Conservation (phyloP, 129 eudicot genomes). For the Oenanthe sinensis region DNA sequence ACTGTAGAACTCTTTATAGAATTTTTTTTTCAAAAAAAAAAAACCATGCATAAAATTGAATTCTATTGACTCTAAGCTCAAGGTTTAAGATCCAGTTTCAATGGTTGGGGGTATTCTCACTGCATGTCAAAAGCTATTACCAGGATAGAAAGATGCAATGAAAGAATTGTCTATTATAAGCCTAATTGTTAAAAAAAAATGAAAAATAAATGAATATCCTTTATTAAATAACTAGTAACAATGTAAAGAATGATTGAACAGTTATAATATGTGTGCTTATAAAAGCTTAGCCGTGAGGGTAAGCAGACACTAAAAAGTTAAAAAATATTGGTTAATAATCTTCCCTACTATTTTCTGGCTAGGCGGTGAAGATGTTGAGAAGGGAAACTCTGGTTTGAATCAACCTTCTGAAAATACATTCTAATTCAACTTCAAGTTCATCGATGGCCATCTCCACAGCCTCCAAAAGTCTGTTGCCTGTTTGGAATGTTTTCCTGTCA, state of each 20-base stretch:
- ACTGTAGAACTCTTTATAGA: too few species aligned
- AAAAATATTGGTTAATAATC: background rate
- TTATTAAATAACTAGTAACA: background rate
- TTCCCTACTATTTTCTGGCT: background rate
- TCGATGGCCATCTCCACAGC: conserved; percentile 60
- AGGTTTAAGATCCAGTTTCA: too few species aligned
- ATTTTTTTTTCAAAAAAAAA: too few species aligned
- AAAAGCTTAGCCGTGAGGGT: background rate
- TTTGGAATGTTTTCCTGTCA: conserved; percentile 27
- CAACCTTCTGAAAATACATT: conserved; percentile 63
- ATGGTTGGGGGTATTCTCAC: too few species aligned
- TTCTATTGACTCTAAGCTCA: too few species aligned
- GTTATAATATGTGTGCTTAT: background rate
- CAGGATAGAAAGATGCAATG: background rate
- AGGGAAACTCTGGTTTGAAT: conserved; percentile 80
- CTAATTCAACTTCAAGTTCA: conserved; percentile 67
- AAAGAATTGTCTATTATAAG: background rate
- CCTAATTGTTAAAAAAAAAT: background rate
- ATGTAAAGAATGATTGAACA: background rate
- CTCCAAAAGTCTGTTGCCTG: conserved; percentile 43
- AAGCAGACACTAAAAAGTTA: background rate
- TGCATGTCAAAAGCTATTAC: too few species aligned
- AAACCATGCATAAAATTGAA: too few species aligned
- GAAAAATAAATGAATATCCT: background rate
- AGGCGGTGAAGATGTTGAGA: conserved; percentile 61